Evolutionary conservation across 805 yeast species (phyloP).

Genomic region (Candida sanyiensis): DNA sequence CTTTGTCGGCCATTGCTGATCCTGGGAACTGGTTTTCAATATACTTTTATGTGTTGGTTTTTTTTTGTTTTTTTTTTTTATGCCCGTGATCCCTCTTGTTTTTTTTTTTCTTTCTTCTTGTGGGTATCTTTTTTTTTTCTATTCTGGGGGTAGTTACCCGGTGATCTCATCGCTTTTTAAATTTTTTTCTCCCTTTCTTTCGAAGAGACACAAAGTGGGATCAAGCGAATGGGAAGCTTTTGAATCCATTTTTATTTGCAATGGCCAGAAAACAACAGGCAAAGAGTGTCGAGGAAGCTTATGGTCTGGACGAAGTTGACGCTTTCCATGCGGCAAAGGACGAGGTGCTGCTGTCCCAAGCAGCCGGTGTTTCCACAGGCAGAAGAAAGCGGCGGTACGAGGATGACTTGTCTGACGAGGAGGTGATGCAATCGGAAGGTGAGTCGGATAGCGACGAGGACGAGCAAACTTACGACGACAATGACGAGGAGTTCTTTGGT

Average conservation of each 20-base stretch:
- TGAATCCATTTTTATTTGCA: too few relatives aligned
- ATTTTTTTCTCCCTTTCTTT: conserved; percentile 4
- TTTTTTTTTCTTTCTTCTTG: background rate
- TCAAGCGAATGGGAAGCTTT: background rate
- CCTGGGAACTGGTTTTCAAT: background rate
- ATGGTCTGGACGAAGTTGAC: conserved; percentile 63
- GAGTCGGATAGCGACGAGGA: conserved; percentile 43
- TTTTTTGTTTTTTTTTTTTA: background rate
- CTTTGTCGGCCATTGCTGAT: conserved; percentile 19
- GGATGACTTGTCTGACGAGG: conserved; percentile 46
- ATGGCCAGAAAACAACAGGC: conserved; percentile 18
- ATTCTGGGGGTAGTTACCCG: conserved; percentile 9
- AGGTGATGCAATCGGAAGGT: conserved; percentile 41
- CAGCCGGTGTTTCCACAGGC: conserved; percentile 42
- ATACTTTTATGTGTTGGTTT: background rate
- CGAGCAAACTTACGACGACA: conserved; percentile 28
- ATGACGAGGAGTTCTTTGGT: conserved; percentile 27
- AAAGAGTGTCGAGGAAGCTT: conserved; percentile 25
- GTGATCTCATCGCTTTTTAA: conserved; percentile 9
- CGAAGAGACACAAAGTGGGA: background rate
- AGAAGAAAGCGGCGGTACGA: conserved; percentile 25
- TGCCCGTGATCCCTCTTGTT: background rate
- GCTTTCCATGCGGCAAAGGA: conserved; percentile 58
- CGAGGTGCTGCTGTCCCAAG: conserved; percentile 44
- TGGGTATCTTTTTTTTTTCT: background rate